Conservation (phyloP, 176 grass and related monocot genomes). For the Neostapfia colusana region DNA sequence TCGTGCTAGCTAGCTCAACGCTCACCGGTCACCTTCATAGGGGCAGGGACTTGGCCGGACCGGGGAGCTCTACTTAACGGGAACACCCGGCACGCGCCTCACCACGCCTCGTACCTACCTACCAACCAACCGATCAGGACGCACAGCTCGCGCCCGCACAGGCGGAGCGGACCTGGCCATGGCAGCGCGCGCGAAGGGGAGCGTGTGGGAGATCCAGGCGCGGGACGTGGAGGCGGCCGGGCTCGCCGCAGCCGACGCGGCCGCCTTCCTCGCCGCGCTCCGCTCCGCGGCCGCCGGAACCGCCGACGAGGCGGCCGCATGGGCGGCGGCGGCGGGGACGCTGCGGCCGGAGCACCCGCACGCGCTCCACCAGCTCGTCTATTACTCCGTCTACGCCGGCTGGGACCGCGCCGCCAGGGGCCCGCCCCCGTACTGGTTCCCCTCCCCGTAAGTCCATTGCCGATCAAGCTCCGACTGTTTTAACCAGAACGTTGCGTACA, state of each 20-base stretch:
- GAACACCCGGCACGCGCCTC: neutral
- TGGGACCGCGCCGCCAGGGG: conserved; percentile 65
- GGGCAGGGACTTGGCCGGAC: too few relatives aligned
- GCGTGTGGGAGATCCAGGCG: conserved; percentile 63
- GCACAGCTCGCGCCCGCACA: neutral
- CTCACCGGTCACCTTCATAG: too few relatives aligned
- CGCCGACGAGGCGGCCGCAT: conserved; percentile 50
- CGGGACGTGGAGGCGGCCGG: conserved; percentile 58
- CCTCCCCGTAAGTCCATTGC: conserved; percentile 53
- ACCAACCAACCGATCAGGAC: neutral
- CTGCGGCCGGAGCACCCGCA: conserved; percentile 84
- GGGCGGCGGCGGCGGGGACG: conserved; percentile 48
- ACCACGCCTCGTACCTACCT: neutral
- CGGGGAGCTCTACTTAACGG: too few relatives aligned
- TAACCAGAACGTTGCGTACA: neutral
- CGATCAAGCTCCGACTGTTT: neutral
- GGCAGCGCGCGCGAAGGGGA: conserved; percentile 46
- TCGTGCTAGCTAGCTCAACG: too few relatives aligned
- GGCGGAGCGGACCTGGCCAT: neutral
- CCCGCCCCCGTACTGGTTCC: conserved; percentile 96
- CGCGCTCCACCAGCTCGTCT: conserved; percentile 89
- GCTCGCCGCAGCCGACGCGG: conserved; percentile 38
- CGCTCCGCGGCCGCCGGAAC: conserved; percentile 22
- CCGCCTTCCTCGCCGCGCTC: conserved; percentile 46
- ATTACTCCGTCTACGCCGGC: conserved; percentile 72